phyloP scores from a whole-genome alignment of 2,329 filamentous ascomycete species.

The Colletotrichum musicola region DNA sequence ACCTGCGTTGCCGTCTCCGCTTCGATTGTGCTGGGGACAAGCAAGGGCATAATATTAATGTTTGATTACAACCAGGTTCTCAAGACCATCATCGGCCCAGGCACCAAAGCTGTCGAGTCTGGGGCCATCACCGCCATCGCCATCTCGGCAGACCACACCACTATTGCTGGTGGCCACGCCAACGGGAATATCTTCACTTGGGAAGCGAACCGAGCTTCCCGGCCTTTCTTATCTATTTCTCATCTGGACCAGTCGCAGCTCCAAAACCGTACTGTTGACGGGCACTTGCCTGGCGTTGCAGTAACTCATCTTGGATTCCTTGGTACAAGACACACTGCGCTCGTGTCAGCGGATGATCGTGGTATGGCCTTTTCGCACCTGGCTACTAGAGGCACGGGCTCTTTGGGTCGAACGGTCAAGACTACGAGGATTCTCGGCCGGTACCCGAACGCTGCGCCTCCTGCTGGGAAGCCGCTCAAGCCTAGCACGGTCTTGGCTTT shows the following conservation, averaged over 20 bases:
- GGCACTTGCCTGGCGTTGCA: conserved; percentile 82
- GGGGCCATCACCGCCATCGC: conserved; percentile 89
- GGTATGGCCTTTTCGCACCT: conserved; percentile 99
- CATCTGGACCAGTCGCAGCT: conserved; percentile 77
- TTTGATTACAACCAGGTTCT: conserved; percentile 98
- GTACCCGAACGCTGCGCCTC: conserved; percentile 80
- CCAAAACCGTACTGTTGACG: conserved; percentile 78
- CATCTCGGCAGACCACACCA: conserved; percentile 93
- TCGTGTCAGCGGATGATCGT: conserved; percentile 93
- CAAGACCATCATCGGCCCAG: conserved; percentile 92
- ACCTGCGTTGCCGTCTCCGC: conserved; percentile 92
- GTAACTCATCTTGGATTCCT: conserved; percentile 95
- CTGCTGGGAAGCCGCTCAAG: conserved; percentile 77
- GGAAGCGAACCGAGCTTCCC: conserved; percentile 86
- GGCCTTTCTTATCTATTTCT: conserved; percentile 89
- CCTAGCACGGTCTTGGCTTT: conserved; percentile 96
- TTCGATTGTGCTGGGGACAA: conserved; percentile 89
- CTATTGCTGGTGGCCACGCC: conserved; percentile 89
- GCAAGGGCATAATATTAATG: conserved; percentile 92
- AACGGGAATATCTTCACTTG: conserved; percentile 96
- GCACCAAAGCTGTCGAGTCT: conserved; percentile 93
- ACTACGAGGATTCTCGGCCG: conserved; percentile 91
- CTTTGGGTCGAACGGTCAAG: conserved; percentile 87
- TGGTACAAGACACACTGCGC: conserved; percentile 90
- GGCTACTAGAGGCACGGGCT: conserved; percentile 89